Evolutionary conservation across 2,329 filamentous ascomycete species (phyloP), one percentile per base, ranked within the genome.

Genomic region (Paracorniculantispora psalliotae): DNA sequence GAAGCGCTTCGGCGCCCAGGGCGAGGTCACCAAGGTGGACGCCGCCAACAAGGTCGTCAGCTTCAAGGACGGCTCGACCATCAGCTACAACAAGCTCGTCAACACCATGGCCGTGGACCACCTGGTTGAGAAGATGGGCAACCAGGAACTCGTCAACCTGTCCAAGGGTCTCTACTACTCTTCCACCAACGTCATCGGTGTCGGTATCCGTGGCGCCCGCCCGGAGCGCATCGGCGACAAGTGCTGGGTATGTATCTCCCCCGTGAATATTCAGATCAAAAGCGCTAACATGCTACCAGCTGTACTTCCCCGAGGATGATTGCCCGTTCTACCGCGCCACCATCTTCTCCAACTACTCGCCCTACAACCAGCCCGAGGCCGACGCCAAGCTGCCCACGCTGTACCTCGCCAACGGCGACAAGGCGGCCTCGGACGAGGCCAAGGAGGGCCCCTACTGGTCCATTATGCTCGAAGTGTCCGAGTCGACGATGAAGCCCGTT

Each of bases 321-420:
- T 97, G 92, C 82, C 92, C 92, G 73, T 99, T 99, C 84, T 99
- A 99, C 84, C 91, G 94, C 68, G 94, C 94, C 71, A 99, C 94
- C 72, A 97, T 99, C 80, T 99, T 99, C 86, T 97, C 93, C 77
- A 99, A 99, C 85, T 99, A 99, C 84, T 97, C 94, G 23, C 94
- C 93, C 56, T 87, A 96, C 85, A 99, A 99, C 83, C 94, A 97
- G 80, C 94, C 94, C 35, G 80, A 90, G 65, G 81, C 86, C 61
- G 86, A 88, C 60, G 87, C 82, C 72, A 94, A 96, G 82, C 86
- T 99, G 59, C 85, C 92, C 41, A 97, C 94, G 23, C 79, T 91
- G 67, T 89, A 92, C 74, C 82, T 92, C 44, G 94, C 89, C 60
- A 83, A 97, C 69, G 94, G 94, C 73, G 89, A 86, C 76, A 91